Conservation (phyloP, 805 yeast genomes). For the Cyberlindnera amylophila region DNA sequence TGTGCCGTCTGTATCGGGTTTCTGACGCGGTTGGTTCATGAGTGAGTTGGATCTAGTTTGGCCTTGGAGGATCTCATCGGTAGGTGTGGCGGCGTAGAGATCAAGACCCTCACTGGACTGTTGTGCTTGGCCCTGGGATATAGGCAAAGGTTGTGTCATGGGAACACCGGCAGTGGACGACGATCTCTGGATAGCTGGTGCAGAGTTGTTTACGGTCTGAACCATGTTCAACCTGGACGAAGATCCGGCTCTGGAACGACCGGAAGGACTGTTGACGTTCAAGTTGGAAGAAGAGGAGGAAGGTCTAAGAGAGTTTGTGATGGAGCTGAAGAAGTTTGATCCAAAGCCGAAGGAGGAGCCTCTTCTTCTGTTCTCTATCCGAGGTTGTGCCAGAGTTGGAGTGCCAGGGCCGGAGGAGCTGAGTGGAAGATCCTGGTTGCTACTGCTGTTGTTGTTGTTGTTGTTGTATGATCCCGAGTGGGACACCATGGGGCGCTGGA, state of each 20-base stretch:
- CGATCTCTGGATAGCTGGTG: slow-evolving; percentile 10
- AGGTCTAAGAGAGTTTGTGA: slow-evolving; percentile 25
- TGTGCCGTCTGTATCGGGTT: slow-evolving; percentile 29
- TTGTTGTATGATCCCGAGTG: slow-evolving; percentile 8
- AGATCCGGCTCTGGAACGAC: slow-evolving; percentile 28
- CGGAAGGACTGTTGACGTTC: slow-evolving; percentile 5
- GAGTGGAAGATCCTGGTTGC: background rate
- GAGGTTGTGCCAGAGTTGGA: slow-evolving; percentile 2
- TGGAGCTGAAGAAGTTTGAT: slow-evolving; percentile 24
- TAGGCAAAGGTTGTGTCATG: background rate
- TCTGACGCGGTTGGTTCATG: slow-evolving; percentile 9
- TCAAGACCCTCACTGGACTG: slow-evolving; percentile 4
- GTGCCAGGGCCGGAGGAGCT: slow-evolving; percentile 4
- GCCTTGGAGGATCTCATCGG: slow-evolving; percentile 23
- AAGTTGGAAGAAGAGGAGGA: slow-evolving; percentile 23
- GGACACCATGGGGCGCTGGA: slow-evolving; percentile 6
- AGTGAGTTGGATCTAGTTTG: slow-evolving; percentile 18
- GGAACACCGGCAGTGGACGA: slow-evolving; percentile 8
- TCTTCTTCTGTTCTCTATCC: slow-evolving; percentile 23
- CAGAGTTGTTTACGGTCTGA: slow-evolving; percentile 12
- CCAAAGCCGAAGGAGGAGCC: slow-evolving; percentile 28
- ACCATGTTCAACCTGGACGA: slow-evolving; percentile 22
- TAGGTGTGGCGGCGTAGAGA: slow-evolving; percentile 25
- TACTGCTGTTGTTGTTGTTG: slow-evolving; percentile 3
- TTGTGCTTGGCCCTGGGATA: slow-evolving; percentile 1